phyloP scores from a whole-genome alignment of 164 flowering plant species.

The Nymphaea colorata region DNA sequence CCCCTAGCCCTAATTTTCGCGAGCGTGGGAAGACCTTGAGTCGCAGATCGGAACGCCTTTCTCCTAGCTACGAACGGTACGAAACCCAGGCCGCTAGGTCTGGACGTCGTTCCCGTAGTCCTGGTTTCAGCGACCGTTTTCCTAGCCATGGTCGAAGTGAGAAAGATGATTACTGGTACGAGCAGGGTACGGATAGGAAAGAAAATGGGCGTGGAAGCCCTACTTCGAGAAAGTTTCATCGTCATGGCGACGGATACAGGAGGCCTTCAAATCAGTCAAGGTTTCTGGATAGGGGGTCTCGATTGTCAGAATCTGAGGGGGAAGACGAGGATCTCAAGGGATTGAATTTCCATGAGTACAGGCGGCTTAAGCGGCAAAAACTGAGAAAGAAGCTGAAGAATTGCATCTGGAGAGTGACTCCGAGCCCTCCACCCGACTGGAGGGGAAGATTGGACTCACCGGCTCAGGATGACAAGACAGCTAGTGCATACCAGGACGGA shows the following conservation, averaged over 20 bases:
- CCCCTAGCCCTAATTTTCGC: constrained; percentile 8
- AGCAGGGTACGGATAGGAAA: neutral
- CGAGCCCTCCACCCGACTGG: constrained; percentile 66
- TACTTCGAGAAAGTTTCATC: neutral
- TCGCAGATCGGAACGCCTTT: constrained; percentile 8
- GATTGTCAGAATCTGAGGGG: constrained; percentile 34
- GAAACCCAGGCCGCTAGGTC: constrained; percentile 17
- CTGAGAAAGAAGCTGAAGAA: constrained; percentile 46
- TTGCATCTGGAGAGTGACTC: constrained; percentile 69
- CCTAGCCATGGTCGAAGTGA: neutral
- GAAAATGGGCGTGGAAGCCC: neutral
- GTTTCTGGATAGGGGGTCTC: constrained; percentile 31
- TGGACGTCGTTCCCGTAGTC: constrained; percentile 15
- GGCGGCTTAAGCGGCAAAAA: constrained; percentile 79
- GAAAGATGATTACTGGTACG: neutral
- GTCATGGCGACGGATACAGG: neutral
- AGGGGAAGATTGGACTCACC: constrained; percentile 22
- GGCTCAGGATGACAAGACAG: constrained; percentile 10
- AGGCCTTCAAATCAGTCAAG: constrained; percentile 4
- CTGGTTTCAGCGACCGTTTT: neutral
- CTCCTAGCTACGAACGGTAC: constrained; percentile 13
- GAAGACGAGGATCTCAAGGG: constrained; percentile 91
- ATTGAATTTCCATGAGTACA: constrained; percentile 49
- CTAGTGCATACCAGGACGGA: neutral
- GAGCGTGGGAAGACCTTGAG: neutral